phyloP scores from a whole-genome alignment of 805 yeast genomes.

The Candida palmyrensis region DNA sequence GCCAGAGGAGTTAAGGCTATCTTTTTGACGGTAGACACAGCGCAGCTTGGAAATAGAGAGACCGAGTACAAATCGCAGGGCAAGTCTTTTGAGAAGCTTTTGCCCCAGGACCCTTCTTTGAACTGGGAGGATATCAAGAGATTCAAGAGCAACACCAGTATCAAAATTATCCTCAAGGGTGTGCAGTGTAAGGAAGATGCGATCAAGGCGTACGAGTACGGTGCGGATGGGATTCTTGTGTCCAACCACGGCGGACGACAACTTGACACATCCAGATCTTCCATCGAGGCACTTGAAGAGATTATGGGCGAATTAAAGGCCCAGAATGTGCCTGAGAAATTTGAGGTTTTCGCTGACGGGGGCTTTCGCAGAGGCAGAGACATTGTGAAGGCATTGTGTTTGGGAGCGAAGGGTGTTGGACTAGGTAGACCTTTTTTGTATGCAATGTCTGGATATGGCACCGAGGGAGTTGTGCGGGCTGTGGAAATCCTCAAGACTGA shows the following conservation, averaged over 20 bases:
- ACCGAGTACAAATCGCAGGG: conserved; percentile 39
- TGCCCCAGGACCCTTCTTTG: conserved; percentile 2
- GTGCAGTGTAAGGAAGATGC: conserved; percentile 83
- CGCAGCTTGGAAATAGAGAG: conserved; percentile 50
- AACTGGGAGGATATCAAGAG: conserved; percentile 26
- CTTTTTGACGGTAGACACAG: conserved; percentile 53
- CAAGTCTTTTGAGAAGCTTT: conserved; percentile 13
- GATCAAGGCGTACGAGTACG: conserved; percentile 62
- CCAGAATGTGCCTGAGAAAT: conserved; percentile 40
- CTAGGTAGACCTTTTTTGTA: conserved; percentile 63
- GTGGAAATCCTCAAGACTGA: conserved; percentile 65
- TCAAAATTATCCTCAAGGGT: conserved; percentile 62
- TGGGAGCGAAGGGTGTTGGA: conserved; percentile 71
- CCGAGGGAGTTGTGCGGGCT: conserved; percentile 56
- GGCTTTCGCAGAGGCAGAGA: conserved; percentile 70
- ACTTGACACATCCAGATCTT: conserved; percentile 76
- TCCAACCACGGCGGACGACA: conserved; percentile 93
- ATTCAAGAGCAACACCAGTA: conserved; percentile 25
- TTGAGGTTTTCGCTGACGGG: conserved; percentile 60
- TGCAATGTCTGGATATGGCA: conserved; percentile 61
- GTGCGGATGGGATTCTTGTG: conserved; percentile 72
- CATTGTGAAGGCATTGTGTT: conserved; percentile 57
- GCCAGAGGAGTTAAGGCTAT: conserved; percentile 39
- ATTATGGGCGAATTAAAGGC: conserved; percentile 48
- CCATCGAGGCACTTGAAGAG: conserved; percentile 71